These are phyloP conservation scores for Trametes sp. DNA, from an alignment of 1,284 basidiomycete genomes.

Conservation along the genomic window DNA sequence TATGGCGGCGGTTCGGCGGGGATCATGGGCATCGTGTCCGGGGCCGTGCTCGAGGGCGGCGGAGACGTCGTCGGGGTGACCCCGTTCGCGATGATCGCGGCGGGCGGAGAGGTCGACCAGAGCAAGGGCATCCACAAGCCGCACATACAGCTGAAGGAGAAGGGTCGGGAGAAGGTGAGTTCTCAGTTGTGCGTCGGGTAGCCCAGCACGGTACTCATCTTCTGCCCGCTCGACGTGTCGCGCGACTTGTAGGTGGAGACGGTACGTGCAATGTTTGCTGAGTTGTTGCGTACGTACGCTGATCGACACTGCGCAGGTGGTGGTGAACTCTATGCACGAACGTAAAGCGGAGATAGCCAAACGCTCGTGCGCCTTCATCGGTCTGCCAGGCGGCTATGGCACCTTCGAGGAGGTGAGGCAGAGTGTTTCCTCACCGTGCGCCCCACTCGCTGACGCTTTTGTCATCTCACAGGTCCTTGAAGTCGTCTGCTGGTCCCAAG, in stretches of 20 bases:
- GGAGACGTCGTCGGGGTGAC: slow-evolving; percentile 86
- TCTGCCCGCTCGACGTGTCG: background rate
- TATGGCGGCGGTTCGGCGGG: slow-evolving; percentile 89
- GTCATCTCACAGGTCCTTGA: slow-evolving; percentile 92
- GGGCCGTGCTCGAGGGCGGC: slow-evolving; percentile 69
- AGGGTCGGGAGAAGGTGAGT: slow-evolving; percentile 53
- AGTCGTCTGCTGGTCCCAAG: slow-evolving; percentile 90
- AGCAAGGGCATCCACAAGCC: slow-evolving; percentile 34
- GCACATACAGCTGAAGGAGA: slow-evolving; percentile 48
- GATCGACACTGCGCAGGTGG: slow-evolving; percentile 52
- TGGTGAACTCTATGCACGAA: slow-evolving; percentile 92
- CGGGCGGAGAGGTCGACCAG: slow-evolving; percentile 68
- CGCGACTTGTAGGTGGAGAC: slow-evolving; percentile 57
- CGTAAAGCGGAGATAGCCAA: slow-evolving; percentile 90
- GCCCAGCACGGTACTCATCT: background rate
- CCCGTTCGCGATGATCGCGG: slow-evolving; percentile 76
- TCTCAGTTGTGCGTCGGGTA: background rate
- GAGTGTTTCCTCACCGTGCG: too few relatives aligned
- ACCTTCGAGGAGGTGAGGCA: slow-evolving; percentile 91
- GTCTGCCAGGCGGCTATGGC: slow-evolving; percentile 90
- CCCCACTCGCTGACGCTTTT: too few relatives aligned
- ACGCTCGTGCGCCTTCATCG: slow-evolving; percentile 81
- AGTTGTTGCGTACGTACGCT: slow-evolving; percentile 4
- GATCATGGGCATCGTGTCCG: slow-evolving; percentile 88
- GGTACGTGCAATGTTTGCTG: slow-evolving; percentile 43